Evolutionary conservation across 1,139 yeast species (phyloP).

Genomic region (Suhomyces wounanorum): DNA sequence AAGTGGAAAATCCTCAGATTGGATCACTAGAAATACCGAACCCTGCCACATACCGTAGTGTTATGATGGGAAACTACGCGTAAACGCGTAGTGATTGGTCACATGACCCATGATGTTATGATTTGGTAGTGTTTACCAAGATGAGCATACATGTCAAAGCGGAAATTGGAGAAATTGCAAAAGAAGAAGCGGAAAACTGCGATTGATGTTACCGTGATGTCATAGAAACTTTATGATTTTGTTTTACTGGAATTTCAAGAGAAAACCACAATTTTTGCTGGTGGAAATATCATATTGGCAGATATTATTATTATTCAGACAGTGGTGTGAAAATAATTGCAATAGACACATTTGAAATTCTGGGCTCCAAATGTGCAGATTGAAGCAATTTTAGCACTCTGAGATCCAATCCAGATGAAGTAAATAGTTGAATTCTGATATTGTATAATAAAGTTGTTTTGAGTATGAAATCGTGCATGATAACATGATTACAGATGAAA

Average conservation of each 20-base stretch:
- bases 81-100: conserved; percentile 6
- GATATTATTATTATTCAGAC: no score
- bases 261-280: no score
- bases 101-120: conserved; percentile 1
- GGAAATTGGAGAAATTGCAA: not conserved
- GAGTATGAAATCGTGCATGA: not conserved
- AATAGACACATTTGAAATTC: no score
- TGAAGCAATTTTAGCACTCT: no score
- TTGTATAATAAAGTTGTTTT: no score
- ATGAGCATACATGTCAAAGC: not conserved
- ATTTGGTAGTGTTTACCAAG: not conserved
- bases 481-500: not conserved
- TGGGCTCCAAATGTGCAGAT: no score
- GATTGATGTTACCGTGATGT: not conserved
- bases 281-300: no score
- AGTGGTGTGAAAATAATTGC: no score
- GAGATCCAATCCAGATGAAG: not conserved
- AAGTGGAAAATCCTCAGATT: conserved; percentile 32
- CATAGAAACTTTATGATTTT: no score
- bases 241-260: no score
- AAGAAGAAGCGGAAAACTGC: not conserved
- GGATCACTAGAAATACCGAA: conserved; percentile 42
- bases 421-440: no score
- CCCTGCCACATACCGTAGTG: conserved; percentile 34
- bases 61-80: conserved; percentile 5